Percentiles rank a stretch among this genome's conserved stretches.
These are phyloP conservation scores for Parafenestella ontariensis DNA, from an alignment of 2,329 filamentous ascomycete species.

Conservation along the genomic window DNA sequence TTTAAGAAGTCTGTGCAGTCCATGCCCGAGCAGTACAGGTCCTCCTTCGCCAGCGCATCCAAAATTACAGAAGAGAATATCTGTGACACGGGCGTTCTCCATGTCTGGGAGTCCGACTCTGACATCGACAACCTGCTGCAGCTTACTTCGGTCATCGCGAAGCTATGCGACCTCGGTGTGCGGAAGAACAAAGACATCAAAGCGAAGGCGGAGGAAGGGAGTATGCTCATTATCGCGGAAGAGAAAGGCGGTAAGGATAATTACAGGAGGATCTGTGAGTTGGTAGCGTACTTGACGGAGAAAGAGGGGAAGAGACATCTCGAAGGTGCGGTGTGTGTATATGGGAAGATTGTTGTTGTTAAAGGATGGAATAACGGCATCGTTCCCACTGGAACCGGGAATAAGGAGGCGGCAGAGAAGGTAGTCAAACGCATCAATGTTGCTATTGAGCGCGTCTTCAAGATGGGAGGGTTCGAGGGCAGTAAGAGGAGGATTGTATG, in stretches of 20 bases:
- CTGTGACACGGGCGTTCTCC: constrained; percentile 30
- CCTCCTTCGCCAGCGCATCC: constrained; percentile 28
- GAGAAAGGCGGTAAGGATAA: constrained; percentile 21
- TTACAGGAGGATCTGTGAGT: constrained; percentile 35
- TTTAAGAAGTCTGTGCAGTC: constrained; percentile 33
- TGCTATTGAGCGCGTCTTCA: constrained; percentile 28
- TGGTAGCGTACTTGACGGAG: constrained; percentile 34
- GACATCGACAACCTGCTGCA: constrained; percentile 44
- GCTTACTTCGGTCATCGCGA: constrained; percentile 39
- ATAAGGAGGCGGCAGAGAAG: constrained; percentile 17
- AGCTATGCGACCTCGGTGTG: constrained; percentile 32
- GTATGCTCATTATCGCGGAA: constrained; percentile 41
- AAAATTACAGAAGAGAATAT: constrained; percentile 27
- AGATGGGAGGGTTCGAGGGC: constrained; percentile 13
- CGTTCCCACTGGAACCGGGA: constrained; percentile 2
- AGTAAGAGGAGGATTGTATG: constrained; percentile 34
- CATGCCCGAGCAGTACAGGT: constrained; percentile 35
- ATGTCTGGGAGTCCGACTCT: constrained; percentile 44
- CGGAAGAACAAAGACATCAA: constrained; percentile 17
- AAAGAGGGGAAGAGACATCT: constrained; percentile 31
- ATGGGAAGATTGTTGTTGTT: constrained; percentile 38
- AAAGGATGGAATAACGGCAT: constrained; percentile 33
- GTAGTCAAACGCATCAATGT: constrained; percentile 34
- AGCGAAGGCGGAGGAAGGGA: constrained; percentile 19
- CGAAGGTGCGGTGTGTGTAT: constrained; percentile 31